Evolutionary conservation across 306 rosid species (phyloP).

Genomic region (Corylus heterophylla): DNA sequence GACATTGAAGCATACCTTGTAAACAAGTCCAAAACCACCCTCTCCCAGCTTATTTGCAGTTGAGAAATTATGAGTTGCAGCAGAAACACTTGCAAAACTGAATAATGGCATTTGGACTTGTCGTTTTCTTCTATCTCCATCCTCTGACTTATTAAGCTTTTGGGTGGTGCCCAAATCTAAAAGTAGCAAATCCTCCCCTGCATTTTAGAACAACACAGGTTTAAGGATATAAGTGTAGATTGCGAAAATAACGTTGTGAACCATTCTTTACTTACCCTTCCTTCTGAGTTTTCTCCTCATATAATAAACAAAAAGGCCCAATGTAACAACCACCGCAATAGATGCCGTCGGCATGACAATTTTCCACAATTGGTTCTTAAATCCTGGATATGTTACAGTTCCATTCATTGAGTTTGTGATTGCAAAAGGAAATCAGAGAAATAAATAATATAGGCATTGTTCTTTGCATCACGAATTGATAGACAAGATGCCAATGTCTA

Average conservation of each 20-base stretch:
- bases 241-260: not conserved
- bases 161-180: conserved; percentile 33
- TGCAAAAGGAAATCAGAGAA: too few species aligned
- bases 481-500: too few species aligned
- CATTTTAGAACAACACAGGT: not conserved
- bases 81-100: conserved; percentile 39
- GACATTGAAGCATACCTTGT: conserved; percentile 19
- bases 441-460: too few species aligned
- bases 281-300: not conserved
- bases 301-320: not conserved
- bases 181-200: conserved; percentile 35
- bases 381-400: too few species aligned
- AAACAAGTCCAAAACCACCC: conserved; percentile 50
- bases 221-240: not conserved
- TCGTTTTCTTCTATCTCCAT: conserved; percentile 4
- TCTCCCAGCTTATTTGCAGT: conserved; percentile 38
- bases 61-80: conserved; percentile 34
- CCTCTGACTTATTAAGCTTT: not conserved
- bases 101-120: conserved; percentile 44
- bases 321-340: not conserved
- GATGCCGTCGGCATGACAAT: not conserved
- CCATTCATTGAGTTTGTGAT: too few species aligned
- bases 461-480: too few species aligned
- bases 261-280: conserved; percentile 17
- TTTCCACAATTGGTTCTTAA: not conserved